Evolutionary conservation across 306 rosid genomes (phyloP), one percentile per base, ranked within the genome.

Genomic region (Trifolium repens): DNA sequence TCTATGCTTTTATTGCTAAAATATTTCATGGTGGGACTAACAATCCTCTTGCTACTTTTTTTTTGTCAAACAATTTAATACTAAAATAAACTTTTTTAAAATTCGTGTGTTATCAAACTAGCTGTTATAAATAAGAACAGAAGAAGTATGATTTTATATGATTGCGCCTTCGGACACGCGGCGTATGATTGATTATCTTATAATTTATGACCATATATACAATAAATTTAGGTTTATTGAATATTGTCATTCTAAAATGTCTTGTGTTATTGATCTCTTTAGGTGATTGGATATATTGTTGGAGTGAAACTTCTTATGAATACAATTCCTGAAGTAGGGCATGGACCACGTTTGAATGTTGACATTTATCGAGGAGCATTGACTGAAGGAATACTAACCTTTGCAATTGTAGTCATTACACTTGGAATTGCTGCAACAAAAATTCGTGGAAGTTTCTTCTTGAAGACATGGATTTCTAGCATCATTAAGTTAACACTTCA

Each of bases 401-500:
- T 84, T 68, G 75, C 77, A 17, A 85, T 90, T 47, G 96, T 90
- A 32, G 73, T 37, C 7, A 84, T 94, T 68, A 90, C 96, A 7
- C 97, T 86, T 2, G 89, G 85, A 24, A 91, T 94, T 15, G 50
- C 88, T 44, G 78, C 60, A 43, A 65, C 70, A 27, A 94, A 87
- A 78, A 63, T 90, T 44, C 85, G 80, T 2, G 91, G 81, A 74
- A 84, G 76, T 75, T 94, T 90, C 86, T 84, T 88, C 89, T 88
- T 73, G 89, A 94, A 91, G 88, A 94, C 97, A 37, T 94, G 98
- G 98, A 94, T 94, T 78, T 88, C 96, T 67, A 90, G 97, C 73
- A 77, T 91, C 85, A 90, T 88, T 75, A 94, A 89, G 88, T 63
- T 91, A 73, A 52, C 96, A 35, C 94, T 91, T 74, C 89, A 89